Conservation (phyloP, 768 basidiomycete genomes). For the Boletus barrowsii region DNA sequence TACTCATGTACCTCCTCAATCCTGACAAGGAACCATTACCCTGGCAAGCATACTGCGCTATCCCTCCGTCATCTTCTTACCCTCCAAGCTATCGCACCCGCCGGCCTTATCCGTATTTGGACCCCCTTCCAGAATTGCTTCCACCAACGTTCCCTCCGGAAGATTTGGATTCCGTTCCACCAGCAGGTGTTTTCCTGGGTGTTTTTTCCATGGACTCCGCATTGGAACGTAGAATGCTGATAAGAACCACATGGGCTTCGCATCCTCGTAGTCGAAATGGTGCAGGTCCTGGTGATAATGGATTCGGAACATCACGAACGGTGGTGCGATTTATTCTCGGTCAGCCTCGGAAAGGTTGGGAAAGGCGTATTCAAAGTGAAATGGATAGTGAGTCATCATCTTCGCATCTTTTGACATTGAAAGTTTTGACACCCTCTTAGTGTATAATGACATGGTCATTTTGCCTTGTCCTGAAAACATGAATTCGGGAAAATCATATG, state of each 20-base stretch:
- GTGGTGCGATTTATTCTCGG: constrained; percentile 89
- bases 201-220: constrained; percentile 87
- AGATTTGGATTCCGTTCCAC: constrained; percentile 69
- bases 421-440: constrained; percentile 35
- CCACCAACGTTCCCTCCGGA: constrained; percentile 65
- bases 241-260: constrained; percentile 86
- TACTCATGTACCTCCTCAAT: constrained; percentile 89
- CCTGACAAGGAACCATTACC: constrained; percentile 94
- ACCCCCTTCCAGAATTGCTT: constrained; percentile 25
- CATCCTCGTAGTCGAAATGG: constrained; percentile 77
- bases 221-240: constrained; percentile 80
- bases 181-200: constrained; percentile 84
- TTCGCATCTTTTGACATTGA: background rate
- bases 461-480: constrained; percentile 89
- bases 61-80: constrained; percentile 48
- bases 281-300: constrained; percentile 65
- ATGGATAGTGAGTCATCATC: constrained; percentile 72
- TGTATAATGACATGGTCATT: constrained; percentile 82
- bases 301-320: constrained; percentile 75
- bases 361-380: constrained; percentile 76
- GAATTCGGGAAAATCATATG: constrained; percentile 91
- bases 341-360: constrained; percentile 76
- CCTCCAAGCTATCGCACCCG: constrained; percentile 43
- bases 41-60: constrained; percentile 90
- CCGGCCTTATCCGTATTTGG: constrained; percentile 38